These are phyloP conservation scores for Penicillium cataractarum DNA, from an alignment of 495 filamentous ascomycete species.

Conservation along the genomic window DNA sequence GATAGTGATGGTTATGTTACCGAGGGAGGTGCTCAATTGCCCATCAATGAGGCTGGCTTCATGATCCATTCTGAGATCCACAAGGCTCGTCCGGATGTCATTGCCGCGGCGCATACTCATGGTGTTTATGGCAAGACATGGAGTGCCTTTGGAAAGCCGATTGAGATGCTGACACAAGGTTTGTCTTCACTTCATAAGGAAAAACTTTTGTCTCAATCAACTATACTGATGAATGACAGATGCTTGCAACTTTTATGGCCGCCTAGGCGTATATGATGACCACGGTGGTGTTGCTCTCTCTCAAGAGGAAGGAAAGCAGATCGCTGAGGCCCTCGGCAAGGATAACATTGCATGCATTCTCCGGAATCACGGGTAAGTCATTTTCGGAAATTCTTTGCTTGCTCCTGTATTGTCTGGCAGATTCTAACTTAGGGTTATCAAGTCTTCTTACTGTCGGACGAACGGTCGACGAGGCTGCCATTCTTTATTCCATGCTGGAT, in stretches of 20 bases:
- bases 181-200: not conserved
- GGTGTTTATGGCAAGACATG: conserved; percentile 51
- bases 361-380: conserved; percentile 64
- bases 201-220: not conserved
- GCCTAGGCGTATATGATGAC: conserved; percentile 54
- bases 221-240: conserved; percentile 37
- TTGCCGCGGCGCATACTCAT: conserved; percentile 56
- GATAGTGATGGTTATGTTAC: conserved; percentile 53
- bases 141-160: conserved; percentile 49
- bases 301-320: conserved; percentile 61
- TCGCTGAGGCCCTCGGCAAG: conserved; percentile 60
- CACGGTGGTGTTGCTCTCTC: conserved; percentile 63
- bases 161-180: conserved; percentile 57
- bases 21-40: conserved; percentile 54
- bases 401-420: not conserved
- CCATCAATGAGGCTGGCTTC: conserved; percentile 69
- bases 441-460: conserved; percentile 63
- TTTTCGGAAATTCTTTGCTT: not conserved
- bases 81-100: conserved; percentile 53
- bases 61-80: conserved; percentile 64
- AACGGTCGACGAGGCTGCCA: conserved; percentile 68
- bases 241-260: conserved; percentile 60
- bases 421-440: conserved; percentile 8
- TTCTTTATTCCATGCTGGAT: conserved; percentile 68
- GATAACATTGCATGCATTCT: conserved; percentile 66